Percentiles rank a stretch among this genome's conserved stretches.
phyloP scores from a whole-genome alignment of 306 rosid genomes.

The Citrullus amarus region DNA sequence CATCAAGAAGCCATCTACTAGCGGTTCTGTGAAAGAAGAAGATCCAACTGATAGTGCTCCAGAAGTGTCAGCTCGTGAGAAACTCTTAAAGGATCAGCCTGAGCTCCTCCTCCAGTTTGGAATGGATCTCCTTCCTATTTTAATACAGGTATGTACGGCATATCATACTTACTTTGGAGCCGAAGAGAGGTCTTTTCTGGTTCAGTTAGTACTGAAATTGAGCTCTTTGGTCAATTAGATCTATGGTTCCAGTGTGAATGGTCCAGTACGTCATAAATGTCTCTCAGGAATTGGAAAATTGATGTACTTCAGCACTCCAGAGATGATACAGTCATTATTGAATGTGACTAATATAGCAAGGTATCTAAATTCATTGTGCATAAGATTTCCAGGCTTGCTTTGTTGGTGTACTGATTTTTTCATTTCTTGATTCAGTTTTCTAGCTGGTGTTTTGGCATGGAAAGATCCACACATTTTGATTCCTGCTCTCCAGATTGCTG shows the following conservation, averaged over 20 bases:
- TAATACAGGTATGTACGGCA: slow-evolving; percentile 56
- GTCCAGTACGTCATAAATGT: slow-evolving; percentile 94
- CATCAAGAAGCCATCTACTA: slow-evolving; percentile 49
- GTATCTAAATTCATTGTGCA: slow-evolving; percentile 26
- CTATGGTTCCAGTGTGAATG: slow-evolving; percentile 94
- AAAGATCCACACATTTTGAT: slow-evolving; percentile 87
- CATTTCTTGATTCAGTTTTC: slow-evolving; percentile 44
- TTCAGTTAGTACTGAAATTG: slow-evolving; percentile 9
- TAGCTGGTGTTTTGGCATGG: slow-evolving; percentile 97
- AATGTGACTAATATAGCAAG: slow-evolving; percentile 79
- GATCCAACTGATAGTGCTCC: slow-evolving; percentile 48
- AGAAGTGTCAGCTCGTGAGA: slow-evolving; percentile 82
- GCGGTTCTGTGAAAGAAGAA: slow-evolving; percentile 73
- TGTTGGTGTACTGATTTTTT: background rate
- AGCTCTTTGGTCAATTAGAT: slow-evolving; percentile 40
- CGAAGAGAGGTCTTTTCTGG: background rate
- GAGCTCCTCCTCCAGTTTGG: slow-evolving; percentile 89
- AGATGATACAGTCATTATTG: slow-evolving; percentile 86
- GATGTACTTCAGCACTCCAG: slow-evolving; percentile 90
- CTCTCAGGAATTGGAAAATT: slow-evolving; percentile 83
- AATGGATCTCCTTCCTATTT: slow-evolving; percentile 86
- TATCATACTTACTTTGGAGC: background rate
- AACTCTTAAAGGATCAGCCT: slow-evolving; percentile 81
- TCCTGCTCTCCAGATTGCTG: slow-evolving; percentile 96
- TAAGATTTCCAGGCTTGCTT: background rate